Conservation (phyloP, 2,329 filamentous ascomycete genomes). For the Neobulgaria alba region DNA sequence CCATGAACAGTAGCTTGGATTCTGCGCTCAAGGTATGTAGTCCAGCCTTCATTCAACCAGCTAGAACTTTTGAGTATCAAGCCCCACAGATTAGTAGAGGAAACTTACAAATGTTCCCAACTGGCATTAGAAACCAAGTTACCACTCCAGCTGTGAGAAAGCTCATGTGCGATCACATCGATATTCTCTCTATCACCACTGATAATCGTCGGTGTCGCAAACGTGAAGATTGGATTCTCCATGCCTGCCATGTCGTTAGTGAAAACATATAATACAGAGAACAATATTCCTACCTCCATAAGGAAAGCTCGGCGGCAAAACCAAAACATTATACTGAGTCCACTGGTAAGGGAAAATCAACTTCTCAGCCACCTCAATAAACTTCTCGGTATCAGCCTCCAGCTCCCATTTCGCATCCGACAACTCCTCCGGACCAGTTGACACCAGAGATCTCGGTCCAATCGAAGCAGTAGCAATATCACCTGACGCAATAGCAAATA, state of each 20-base stretch:
- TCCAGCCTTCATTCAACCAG: conserved; percentile 79
- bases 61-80: conserved; percentile 29
- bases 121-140: conserved; percentile 73
- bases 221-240: conserved; percentile 93
- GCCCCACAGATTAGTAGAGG: background rate
- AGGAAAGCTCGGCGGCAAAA: conserved; percentile 83
- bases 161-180: conserved; percentile 89
- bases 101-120: conserved; percentile 68
- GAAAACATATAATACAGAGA: no score
- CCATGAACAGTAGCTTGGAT: conserved; percentile 72
- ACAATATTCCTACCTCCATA: no score
- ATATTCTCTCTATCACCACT: conserved; percentile 86
- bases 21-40: conserved; percentile 84
- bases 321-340: conserved; percentile 90
- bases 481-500: conserved; percentile 84
- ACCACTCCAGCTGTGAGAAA: conserved; percentile 75
- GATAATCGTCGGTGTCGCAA: conserved; percentile 89
- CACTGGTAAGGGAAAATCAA: conserved; percentile 81
- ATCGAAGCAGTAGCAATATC: conserved; percentile 82
- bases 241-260: no score
- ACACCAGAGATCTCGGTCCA: conserved; percentile 76
- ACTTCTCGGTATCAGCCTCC: conserved; percentile 83
- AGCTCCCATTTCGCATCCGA: conserved; percentile 83
- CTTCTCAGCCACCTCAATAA: conserved; percentile 77
- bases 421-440: conserved; percentile 81